Evolutionary conservation across 2,329 filamentous ascomycete species (phyloP).

Genomic region (Sarocladium kiliense): DNA sequence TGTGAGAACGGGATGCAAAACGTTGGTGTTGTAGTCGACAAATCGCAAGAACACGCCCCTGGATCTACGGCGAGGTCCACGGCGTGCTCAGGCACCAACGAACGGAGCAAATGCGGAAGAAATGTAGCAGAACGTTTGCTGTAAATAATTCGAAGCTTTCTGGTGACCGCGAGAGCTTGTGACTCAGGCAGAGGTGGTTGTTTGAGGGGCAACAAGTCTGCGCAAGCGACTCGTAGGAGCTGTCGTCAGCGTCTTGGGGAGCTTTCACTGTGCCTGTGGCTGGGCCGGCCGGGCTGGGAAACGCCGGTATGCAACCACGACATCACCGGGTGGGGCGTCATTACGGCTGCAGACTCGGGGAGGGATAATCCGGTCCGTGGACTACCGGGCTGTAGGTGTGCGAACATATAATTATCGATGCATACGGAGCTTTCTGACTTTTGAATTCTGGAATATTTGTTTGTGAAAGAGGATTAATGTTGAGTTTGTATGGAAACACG

Average conservation of each 20-base stretch:
- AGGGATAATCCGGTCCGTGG: constrained; percentile 2
- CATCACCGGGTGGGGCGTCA: constrained; percentile 8
- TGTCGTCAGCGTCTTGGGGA: constrained; percentile 14
- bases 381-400: neutral
- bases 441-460: no score
- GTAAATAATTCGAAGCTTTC: neutral
- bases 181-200: neutral
- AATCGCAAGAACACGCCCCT: constrained; percentile 8
- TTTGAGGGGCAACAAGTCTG: neutral
- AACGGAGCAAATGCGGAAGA: neutral
- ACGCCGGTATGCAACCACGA: constrained; percentile 10
- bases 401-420: no score
- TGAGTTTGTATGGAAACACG: no score
- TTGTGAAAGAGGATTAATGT: no score
- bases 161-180: neutral
- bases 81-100: constrained; percentile 8
- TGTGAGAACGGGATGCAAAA: constrained; percentile 9
- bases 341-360: neutral
- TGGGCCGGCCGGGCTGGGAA: constrained; percentile 9
- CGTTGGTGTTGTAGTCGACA: neutral
- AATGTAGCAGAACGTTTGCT: neutral
- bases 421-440: no score
- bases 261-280: constrained; percentile 11
- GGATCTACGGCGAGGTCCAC: constrained; percentile 5
- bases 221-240: constrained; percentile 12